These are phyloP conservation scores for Raphanus raphanistrum DNA, from an alignment of 345 rosid species.

Conservation along the genomic window DNA sequence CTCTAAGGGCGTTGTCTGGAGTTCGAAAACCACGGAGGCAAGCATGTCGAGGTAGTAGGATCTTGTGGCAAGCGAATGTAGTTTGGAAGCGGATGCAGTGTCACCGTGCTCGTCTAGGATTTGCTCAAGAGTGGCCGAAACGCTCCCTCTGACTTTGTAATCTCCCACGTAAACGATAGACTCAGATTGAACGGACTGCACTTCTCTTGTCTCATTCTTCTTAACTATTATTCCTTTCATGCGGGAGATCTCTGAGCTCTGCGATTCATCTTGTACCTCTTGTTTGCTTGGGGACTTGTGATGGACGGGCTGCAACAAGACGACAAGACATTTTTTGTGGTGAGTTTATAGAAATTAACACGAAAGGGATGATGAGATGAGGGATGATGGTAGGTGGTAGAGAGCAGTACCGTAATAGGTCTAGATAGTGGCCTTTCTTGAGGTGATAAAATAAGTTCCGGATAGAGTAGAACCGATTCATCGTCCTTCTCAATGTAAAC, in stretches of 20 bases:
- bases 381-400: not conserved
- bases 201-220: slow-evolving; percentile 17
- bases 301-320: slow-evolving; percentile 28
- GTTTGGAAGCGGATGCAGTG: slow-evolving; percentile 37
- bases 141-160: slow-evolving; percentile 30
- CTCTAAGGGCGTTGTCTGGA: slow-evolving; percentile 27
- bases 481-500: slow-evolving; percentile 26
- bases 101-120: slow-evolving; percentile 33
- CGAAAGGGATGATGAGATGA: slow-evolving; percentile 1
- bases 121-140: slow-evolving; percentile 23
- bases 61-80: slow-evolving; percentile 31
- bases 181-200: slow-evolving; percentile 24
- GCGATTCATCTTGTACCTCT: slow-evolving; percentile 37
- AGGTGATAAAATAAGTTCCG: slow-evolving; percentile 37
- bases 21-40: slow-evolving; percentile 32
- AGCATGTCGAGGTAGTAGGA: slow-evolving; percentile 37
- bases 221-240: slow-evolving; percentile 11
- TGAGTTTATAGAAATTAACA: not conserved
- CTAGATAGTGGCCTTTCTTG: slow-evolving; percentile 30
- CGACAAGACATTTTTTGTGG: not conserved
- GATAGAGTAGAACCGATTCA: slow-evolving; percentile 37
- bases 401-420: slow-evolving; percentile 31
- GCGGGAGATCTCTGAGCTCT: slow-evolving; percentile 13
- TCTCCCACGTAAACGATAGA: slow-evolving; percentile 40
- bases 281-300: slow-evolving; percentile 3